Evolutionary conservation across 768 basidiomycete species (phyloP), one percentile per base, ranked within the genome.

Genomic region (Termitomyces sp.): DNA sequence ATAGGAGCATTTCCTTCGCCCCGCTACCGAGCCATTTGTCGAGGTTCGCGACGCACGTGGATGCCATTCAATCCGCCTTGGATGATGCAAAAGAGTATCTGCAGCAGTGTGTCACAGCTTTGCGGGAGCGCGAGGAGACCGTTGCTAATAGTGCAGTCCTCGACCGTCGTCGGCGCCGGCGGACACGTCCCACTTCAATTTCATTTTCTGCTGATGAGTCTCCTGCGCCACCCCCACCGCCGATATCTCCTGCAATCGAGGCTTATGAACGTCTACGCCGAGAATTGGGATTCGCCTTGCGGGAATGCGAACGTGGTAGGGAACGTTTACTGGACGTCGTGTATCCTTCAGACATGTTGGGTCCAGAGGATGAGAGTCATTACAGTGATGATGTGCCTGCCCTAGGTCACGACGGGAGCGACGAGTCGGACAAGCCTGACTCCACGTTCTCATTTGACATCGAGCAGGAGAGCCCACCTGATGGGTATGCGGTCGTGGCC

Each of bases 271-370:
- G 85, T 0, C 75, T 93, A 16, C 80, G 91, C 12, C 79, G 84
- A 5, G 89, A 92, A 64, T 78, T 94, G 8, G 92, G 91, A 8
- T 70, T 87, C 24, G 91, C 90, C 1, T 71, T 93, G 32, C 74
- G 90, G 7, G 92, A 93, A 64, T 93, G 90, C 66, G 91, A 93
- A 69, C 81, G 91, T 8, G 91, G 91, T 0, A 75, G 87, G 18
- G 86, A 83, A 42, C 79, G 80, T 18, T 73, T 93, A 33, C 62
- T 86, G 1, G 80, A 83, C 51, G 71, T 87, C 54, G 69, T 90
- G 4, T 67, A 75, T n/a, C 84, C 84, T 0, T 71, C 73, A 4
- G 62, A 64, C 18, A 68, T 61, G 55, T 73, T 74, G 5, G 69
- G 72, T 5, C 75, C 73, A 8, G 71, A 69, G 0, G 76, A 75